These are phyloP conservation scores for Eleusine coracana DNA, from an alignment of 176 grass and related monocot genomes.

Conservation along the genomic window DNA sequence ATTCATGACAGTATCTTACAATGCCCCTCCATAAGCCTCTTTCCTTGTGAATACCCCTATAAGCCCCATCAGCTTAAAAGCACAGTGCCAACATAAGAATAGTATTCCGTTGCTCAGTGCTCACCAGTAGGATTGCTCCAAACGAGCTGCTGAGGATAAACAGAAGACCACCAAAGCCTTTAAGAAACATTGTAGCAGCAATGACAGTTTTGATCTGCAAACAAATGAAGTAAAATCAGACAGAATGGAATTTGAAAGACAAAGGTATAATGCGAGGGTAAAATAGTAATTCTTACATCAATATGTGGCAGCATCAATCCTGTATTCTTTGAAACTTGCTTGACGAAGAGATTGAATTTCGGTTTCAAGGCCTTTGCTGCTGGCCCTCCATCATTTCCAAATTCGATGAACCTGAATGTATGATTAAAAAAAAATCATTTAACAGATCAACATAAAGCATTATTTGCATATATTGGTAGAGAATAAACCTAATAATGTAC, in stretches of 20 bases:
- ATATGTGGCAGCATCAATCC: slow-evolving; percentile 51
- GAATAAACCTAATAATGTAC: background rate
- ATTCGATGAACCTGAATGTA: slow-evolving; percentile 62
- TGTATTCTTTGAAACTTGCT: slow-evolving; percentile 48
- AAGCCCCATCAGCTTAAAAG: background rate
- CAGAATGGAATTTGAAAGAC: background rate
- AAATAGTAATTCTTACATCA: slow-evolving; percentile 46
- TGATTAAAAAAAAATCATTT: slow-evolving; percentile 8
- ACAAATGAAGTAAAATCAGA: background rate
- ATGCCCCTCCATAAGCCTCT: background rate
- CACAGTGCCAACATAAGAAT: background rate
- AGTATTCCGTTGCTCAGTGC: background rate
- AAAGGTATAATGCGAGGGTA: background rate
- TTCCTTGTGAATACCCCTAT: background rate
- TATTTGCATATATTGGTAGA: background rate
- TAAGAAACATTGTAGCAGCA: slow-evolving; percentile 60
- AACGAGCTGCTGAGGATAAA: slow-evolving; percentile 74
- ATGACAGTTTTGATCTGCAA: slow-evolving; percentile 71
- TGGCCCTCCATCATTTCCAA: slow-evolving; percentile 70
- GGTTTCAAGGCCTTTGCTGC: slow-evolving; percentile 68
- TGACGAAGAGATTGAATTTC: slow-evolving; percentile 59
- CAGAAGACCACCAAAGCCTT: slow-evolving; percentile 71
- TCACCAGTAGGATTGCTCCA: slow-evolving; percentile 62
- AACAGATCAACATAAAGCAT: background rate
- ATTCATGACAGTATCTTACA: background rate